Base-by-base conservation (phyloP, 257 asterid genomes). In the Solanum tarapatanum region DNA sequence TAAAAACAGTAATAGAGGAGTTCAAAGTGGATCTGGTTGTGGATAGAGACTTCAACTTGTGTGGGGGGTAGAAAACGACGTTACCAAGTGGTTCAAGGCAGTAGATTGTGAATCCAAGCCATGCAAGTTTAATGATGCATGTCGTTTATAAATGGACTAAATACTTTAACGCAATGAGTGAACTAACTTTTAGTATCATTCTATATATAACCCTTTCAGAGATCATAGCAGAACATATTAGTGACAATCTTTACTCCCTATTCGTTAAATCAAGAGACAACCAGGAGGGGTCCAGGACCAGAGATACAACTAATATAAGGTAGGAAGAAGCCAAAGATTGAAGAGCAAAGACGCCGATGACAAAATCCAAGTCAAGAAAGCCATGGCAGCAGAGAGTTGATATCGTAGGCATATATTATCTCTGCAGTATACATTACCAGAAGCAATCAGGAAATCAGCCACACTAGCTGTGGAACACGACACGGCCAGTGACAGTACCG, bases 331-430 rank as follows among this genome's bases (percentile, higher is more conserved):
- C 99, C 98, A 96, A 17, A 95, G 95, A 87, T 96, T 96, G 94
- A 96, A 91, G 88, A 96, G 96, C 21, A 92, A 93, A 6, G 98
- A 94, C 35, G 94, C 90, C 14, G 93, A 79, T 19, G 92, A 93
- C 13, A 95, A 91, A 92, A 92, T 93, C 98, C 98, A 96, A 11
- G 98, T 93, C 90, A 96, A 80, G 93, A 96, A 94, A 39, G 99
- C 97, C 99, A 94, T 94, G 10, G 97, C 95, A 64, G 99, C 97
- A 32, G 99, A 92, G 64, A 93, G 88, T 87, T 93, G 96, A 88
- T 95, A 95, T 36, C 98, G 90, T 23, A 92, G 89, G 90, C 99
- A 96, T 85, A 93, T 66, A 62, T 89, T 92, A 5, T 39, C 88
- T 36, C 55, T 32, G 62, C 97, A 96, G 88, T 92, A 90, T 4